These are phyloP conservation scores for Abelmoschus esculentus DNA, from an alignment of 345 rosid species.

Conservation along the genomic window DNA sequence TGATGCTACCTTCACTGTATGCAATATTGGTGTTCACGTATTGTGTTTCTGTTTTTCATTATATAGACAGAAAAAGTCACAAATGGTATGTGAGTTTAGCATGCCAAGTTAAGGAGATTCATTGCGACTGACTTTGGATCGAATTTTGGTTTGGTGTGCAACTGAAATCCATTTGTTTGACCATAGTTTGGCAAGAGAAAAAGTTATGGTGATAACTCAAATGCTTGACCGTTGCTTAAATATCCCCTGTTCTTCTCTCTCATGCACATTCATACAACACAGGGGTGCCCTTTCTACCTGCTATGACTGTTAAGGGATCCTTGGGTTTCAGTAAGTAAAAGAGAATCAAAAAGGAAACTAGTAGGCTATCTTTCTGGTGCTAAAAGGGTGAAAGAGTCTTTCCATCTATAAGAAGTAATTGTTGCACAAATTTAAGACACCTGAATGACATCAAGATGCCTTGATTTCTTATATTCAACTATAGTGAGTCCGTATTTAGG, in stretches of 20 bases:
- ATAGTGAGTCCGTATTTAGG: slow-evolving; percentile 1
- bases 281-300: background rate
- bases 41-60: slow-evolving; percentile 10
- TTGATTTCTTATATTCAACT: background rate
- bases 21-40: slow-evolving; percentile 9
- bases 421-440: background rate
- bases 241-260: background rate
- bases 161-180: background rate
- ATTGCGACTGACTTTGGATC: background rate
- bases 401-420: background rate
- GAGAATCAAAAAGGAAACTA: background rate
- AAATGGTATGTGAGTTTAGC: no score
- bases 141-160: background rate
- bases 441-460: background rate
- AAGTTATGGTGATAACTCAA: background rate
- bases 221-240: background rate
- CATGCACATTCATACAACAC: background rate
- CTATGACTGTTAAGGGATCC: background rate
- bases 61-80: background rate
- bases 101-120: background rate
- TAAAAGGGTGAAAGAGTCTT: background rate
- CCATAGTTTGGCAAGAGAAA: background rate
- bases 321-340: background rate
- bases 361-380: background rate
- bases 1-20: slow-evolving; percentile 14